Base-by-base conservation (phyloP, 495 filamentous ascomycete genomes). In the Talaromyces thailandensis region DNA sequence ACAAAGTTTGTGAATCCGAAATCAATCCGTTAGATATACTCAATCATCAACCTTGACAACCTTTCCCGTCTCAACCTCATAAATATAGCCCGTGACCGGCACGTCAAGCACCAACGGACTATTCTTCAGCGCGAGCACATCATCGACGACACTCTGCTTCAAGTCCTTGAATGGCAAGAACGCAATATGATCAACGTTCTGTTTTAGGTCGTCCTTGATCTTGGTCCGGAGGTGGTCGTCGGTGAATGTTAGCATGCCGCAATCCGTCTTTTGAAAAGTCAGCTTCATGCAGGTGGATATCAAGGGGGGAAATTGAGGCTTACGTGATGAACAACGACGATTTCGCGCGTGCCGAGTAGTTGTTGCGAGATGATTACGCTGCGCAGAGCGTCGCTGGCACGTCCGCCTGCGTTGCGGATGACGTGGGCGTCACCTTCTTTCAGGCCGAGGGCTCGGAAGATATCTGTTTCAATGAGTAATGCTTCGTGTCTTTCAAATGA, bases 361-460 rank as follows among this genome's bases (percentile, higher is more conserved):
- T 95, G 90, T 77, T 95, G 78, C 4, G 87, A 90, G 65, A 95
- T 92, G 40, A 92, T 76, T 63, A 95, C 79, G 37, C 84, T 88
- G 58, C 90, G 85, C 1, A 93, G 76, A 2, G 86, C 88, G 48
- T 93, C 91, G 16, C 73, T 72, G 0, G 82, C 86, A 14, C 77
- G 83, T 6, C 78, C 90, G 12, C 91, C 91, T 21, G 77, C 76
- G 67, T 95, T 96, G 62, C 91, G 87, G 64, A 95, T 91, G 23
- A 95, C 82, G 70, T 93, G 90, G 5, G 90, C 90, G 62, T 90
- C 86, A 21, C 89, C 90, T 48, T 91, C 82, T 58, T 81, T 71
- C 59, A 93, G 86, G n/a, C 87, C 88, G 62, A 90, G 87, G 6
- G 88, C 91, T 3, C 77, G 68, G 2, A 85, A 81, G 0, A 88